Conservation (phyloP, 495 filamentous ascomycete genomes). For the Lineolata rhizophorae region DNA sequence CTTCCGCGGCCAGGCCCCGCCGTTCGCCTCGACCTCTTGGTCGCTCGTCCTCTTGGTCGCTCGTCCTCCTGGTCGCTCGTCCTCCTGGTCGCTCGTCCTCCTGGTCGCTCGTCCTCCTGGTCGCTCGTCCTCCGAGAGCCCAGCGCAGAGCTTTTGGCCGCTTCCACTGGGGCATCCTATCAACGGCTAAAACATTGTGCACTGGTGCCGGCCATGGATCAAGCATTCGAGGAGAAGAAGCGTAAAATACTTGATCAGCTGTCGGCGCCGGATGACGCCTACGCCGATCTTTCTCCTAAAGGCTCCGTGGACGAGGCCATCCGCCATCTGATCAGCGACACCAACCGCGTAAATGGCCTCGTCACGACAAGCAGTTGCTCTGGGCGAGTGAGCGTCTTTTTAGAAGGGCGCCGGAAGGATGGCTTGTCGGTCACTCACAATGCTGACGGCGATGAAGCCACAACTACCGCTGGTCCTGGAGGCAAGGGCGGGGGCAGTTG, state of each 20-base stretch:
- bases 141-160: too few species aligned
- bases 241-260: slow-evolving; percentile 40
- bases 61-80: too few species aligned
- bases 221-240: slow-evolving; percentile 36
- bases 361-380: slow-evolving; percentile 88
- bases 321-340: slow-evolving; percentile 45
- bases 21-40: too few species aligned
- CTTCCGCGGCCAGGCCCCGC: too few species aligned
- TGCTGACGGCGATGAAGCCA: background rate
- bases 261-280: slow-evolving; percentile 35
- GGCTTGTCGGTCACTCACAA: background rate
- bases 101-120: too few species aligned
- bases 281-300: slow-evolving; percentile 66
- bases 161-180: too few species aligned
- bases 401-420: slow-evolving; percentile 44
- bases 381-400: slow-evolving; percentile 63
- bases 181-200: too few species aligned
- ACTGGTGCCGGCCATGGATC: too few species aligned
- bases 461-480: slow-evolving; percentile 21
- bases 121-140: too few species aligned
- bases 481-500: slow-evolving; percentile 73
- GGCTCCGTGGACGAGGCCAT: slow-evolving; percentile 62
- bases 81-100: too few species aligned
- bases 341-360: slow-evolving; percentile 49
- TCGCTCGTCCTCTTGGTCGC: too few species aligned